phyloP scores from a whole-genome alignment of 768 basidiomycete genomes.

The Termitomyces sp. region DNA sequence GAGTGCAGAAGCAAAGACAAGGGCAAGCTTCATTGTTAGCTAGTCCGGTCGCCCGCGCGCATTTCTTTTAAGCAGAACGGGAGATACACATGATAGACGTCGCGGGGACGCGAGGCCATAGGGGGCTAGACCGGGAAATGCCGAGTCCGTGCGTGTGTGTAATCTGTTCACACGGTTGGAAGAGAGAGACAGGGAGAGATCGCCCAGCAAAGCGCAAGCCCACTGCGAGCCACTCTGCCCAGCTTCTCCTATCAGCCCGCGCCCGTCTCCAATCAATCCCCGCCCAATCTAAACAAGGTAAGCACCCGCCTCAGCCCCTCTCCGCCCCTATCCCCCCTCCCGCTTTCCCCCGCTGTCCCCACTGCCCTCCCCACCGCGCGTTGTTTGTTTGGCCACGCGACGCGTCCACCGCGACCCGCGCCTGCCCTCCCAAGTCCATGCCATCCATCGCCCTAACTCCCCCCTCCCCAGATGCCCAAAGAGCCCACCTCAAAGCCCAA shows the following conservation, averaged over 20 bases:
- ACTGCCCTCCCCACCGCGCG: not conserved
- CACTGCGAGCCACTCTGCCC: conserved; percentile 6
- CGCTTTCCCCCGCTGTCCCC: not conserved
- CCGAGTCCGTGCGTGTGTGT: conserved; percentile 12
- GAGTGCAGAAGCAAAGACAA: not conserved
- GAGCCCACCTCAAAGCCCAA: conserved; percentile 59
- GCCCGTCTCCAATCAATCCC: not conserved
- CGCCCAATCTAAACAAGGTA: not conserved
- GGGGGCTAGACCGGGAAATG: not conserved
- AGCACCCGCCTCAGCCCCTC: not conserved
- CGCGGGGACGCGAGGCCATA: not conserved
- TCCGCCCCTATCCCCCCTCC: not conserved
- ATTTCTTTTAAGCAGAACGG: not conserved
- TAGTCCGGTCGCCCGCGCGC: not conserved
- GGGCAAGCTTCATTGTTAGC: conserved; percentile 5
- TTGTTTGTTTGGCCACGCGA: conserved; percentile 14
- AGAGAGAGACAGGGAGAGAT: not conserved
- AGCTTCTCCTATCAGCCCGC: conserved; percentile 1
- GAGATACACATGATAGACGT: not conserved
- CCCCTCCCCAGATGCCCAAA: conserved; percentile 64
- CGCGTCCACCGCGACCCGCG: conserved; percentile 7
- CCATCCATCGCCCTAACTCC: no score
- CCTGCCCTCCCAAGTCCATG: not conserved
- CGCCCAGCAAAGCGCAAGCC: not conserved
- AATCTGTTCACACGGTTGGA: conserved; percentile 9